Percentiles rank a stretch among this genome's conserved stretches.
phyloP scores from a whole-genome alignment of 2,329 filamentous ascomycete genomes.

The Fusarium sp. region DNA sequence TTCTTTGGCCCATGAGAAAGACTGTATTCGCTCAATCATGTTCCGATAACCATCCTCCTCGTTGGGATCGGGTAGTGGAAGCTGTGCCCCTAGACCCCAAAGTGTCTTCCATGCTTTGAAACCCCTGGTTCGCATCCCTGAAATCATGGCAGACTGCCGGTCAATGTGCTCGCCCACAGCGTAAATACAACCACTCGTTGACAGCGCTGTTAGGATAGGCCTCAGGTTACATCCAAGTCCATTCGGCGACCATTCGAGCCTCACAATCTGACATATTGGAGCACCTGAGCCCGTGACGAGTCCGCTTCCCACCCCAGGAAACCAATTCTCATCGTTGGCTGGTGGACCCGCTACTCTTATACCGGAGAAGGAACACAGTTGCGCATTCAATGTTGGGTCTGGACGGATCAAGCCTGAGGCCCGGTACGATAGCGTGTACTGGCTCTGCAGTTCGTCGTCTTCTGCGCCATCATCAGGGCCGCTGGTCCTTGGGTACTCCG shows the following conservation, averaged over 20 bases:
- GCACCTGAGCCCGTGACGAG: constrained; percentile 62
- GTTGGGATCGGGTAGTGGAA: constrained; percentile 62
- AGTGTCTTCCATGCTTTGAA: constrained; percentile 66
- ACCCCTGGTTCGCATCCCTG: constrained; percentile 54
- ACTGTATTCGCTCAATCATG: constrained; percentile 62
- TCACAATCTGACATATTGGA: constrained; percentile 67
- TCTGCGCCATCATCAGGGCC: constrained; percentile 48
- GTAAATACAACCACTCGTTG: constrained; percentile 63
- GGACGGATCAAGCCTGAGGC: constrained; percentile 54
- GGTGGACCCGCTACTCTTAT: constrained; percentile 50
- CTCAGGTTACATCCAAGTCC: constrained; percentile 68
- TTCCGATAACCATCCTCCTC: constrained; percentile 50
- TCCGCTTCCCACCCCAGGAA: constrained; percentile 61
- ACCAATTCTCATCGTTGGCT: constrained; percentile 50
- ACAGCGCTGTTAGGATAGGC: constrained; percentile 65
- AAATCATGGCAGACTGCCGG: constrained; percentile 44
- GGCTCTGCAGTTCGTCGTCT: constrained; percentile 49
- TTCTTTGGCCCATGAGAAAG: constrained; percentile 67
- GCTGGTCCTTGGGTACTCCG: constrained; percentile 56
- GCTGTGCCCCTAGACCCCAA: constrained; percentile 67
- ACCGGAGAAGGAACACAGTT: constrained; percentile 58
- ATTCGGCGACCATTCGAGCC: constrained; percentile 69
- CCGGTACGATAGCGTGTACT: constrained; percentile 54
- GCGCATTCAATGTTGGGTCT: constrained; percentile 60
- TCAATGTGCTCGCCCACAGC: constrained; percentile 65